Evolutionary conservation across 495 filamentous ascomycete species (phyloP).

Genomic region (Xylaria sp.): DNA sequence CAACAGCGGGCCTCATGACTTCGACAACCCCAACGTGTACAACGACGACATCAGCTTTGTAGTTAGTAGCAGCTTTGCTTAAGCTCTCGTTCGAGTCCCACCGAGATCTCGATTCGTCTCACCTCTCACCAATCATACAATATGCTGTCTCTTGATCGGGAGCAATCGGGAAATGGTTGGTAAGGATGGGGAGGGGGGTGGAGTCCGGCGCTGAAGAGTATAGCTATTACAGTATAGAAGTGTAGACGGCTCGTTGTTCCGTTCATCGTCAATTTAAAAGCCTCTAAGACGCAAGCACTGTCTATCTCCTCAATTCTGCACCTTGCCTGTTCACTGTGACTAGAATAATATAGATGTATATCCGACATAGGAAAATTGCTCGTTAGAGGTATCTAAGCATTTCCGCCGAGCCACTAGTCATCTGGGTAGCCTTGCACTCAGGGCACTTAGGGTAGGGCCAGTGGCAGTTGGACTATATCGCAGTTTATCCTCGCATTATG

Average conservation of each 20-base stretch:
- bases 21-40: conserved; percentile 55
- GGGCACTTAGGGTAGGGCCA: background rate
- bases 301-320: background rate
- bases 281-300: background rate
- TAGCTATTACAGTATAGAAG: background rate
- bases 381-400: background rate
- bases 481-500: background rate
- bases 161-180: background rate
- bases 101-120: background rate
- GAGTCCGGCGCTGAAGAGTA: background rate
- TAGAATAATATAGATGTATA: no score
- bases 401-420: background rate
- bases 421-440: background rate
- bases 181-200: background rate
- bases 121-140: background rate
- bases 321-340: background rate
- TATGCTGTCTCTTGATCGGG: background rate
- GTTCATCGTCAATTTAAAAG: background rate
- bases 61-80: conserved; percentile 54
- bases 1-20: conserved; percentile 58
- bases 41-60: conserved; percentile 60
- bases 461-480: background rate
- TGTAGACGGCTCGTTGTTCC: background rate
- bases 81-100: conserved; percentile 3
- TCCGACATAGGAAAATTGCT: background rate